These are phyloP conservation scores for Bretschneidera sinensis DNA, from an alignment of 345 rosid species.

Conservation along the genomic window DNA sequence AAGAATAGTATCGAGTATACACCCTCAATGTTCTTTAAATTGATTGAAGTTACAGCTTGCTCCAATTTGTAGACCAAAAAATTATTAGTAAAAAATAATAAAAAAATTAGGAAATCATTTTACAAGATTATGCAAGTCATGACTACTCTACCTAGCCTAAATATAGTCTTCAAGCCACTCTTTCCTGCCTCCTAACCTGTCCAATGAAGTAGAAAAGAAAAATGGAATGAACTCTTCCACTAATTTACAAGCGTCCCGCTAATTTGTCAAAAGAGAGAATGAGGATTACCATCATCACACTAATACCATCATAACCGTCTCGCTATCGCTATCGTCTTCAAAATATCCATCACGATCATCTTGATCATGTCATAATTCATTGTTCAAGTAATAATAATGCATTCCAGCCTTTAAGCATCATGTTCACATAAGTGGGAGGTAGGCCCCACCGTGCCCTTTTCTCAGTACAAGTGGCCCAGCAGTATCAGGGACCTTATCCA, in stretches of 20 bases:
- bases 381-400: neutral
- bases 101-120: neutral
- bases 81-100: neutral
- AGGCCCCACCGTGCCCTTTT: constrained; percentile 95
- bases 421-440: constrained; percentile 83
- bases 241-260: neutral
- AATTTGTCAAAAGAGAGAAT: neutral
- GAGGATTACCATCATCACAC: neutral
- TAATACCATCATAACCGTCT: neutral
- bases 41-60: neutral
- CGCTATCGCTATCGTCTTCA: neutral
- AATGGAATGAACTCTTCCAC: neutral
- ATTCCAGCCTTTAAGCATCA: neutral
- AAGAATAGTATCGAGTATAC: constrained; percentile 7
- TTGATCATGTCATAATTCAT: neutral
- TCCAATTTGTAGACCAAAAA: neutral
- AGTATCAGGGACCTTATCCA: constrained; percentile 77
- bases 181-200: neutral
- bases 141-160: constrained; percentile 1
- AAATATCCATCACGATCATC: neutral
- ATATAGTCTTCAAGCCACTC: neutral
- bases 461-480: constrained; percentile 74
- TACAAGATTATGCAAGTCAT: constrained; percentile 7
- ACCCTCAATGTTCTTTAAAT: constrained; percentile 6
- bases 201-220: neutral